Evolutionary conservation across 345 rosid species (phyloP).

Genomic region (Turritis glabra): DNA sequence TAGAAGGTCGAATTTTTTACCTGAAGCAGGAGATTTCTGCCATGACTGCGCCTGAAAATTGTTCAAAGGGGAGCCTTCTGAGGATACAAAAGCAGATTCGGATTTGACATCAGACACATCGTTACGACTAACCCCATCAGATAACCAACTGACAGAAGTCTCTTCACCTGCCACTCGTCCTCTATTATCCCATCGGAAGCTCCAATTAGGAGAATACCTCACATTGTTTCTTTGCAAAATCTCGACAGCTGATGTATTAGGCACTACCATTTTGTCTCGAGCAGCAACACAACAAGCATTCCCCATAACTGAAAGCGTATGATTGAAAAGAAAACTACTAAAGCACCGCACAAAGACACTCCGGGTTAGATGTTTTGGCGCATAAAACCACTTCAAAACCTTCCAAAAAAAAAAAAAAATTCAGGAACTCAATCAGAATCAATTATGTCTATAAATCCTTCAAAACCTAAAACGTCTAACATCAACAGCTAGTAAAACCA

Average conservation of each 20-base stretch:
- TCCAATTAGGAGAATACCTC: constrained; percentile 85
- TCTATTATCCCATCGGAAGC: constrained; percentile 87
- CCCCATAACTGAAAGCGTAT: constrained; percentile 58
- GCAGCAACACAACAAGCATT: constrained; percentile 94
- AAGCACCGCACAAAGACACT: constrained; percentile 1
- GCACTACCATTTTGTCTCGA: constrained; percentile 69
- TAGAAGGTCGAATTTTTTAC: constrained; percentile 37
- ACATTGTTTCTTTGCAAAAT: constrained; percentile 67
- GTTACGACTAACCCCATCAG: constrained; percentile 59
- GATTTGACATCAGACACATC: constrained; percentile 57
- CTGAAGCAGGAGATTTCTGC: constrained; percentile 83
- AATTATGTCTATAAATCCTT: not conserved
- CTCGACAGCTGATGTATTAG: constrained; percentile 56
- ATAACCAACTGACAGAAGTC: constrained; percentile 64
- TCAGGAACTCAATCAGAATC: constrained; percentile 9
- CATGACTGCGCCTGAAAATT: constrained; percentile 51
- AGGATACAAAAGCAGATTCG: constrained; percentile 65
- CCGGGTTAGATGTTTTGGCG: not conserved
- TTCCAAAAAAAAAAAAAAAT: not conserved
- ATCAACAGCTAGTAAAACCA: not conserved
- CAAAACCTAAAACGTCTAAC: not conserved
- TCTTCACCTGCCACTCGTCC: constrained; percentile 95
- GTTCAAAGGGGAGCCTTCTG: constrained; percentile 60
- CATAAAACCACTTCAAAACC: constrained; percentile 28
- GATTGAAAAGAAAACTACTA: not conserved